Conservation (phyloP, 331 rosid genomes). For the Pyracantha coccinea region DNA sequence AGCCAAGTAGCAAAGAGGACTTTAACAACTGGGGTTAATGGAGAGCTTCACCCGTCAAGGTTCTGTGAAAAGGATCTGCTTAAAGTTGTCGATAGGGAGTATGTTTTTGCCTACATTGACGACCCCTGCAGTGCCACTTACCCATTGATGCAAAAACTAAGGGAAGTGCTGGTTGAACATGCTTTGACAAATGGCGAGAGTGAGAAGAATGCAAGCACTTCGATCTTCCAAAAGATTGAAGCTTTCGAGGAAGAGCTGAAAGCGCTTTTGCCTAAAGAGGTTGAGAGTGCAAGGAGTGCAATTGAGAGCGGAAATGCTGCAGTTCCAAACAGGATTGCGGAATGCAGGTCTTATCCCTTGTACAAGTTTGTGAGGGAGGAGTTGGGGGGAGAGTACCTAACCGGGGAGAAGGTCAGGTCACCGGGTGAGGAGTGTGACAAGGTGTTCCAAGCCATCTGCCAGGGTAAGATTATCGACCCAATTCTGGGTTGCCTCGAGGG, state of each 20-base stretch:
- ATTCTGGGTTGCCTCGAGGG: conserved; percentile 58
- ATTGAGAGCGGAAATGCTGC: no score
- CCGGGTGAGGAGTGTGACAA: conserved; percentile 76
- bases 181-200: conserved; percentile 38
- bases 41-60: conserved; percentile 84
- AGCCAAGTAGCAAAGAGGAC: conserved; percentile 61
- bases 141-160: conserved; percentile 67
- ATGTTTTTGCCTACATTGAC: conserved; percentile 52
- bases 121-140: conserved; percentile 72
- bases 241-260: no score
- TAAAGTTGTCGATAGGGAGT: conserved; percentile 67
- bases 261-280: no score
- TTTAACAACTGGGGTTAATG: conserved; percentile 48
- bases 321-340: no score
- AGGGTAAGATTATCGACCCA: conserved; percentile 71
- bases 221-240: no score
- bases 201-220: no score
- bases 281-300: no score
- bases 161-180: conserved; percentile 73
- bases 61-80: conserved; percentile 75
- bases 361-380: no score
- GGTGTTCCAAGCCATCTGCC: conserved; percentile 56
- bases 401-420: conserved; percentile 56
- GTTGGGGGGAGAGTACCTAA: conserved; percentile 44
- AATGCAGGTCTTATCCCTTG: no score